These are phyloP conservation scores for Phylloporus arenicola DNA, from an alignment of 768 basidiomycete species.

Conservation along the genomic window DNA sequence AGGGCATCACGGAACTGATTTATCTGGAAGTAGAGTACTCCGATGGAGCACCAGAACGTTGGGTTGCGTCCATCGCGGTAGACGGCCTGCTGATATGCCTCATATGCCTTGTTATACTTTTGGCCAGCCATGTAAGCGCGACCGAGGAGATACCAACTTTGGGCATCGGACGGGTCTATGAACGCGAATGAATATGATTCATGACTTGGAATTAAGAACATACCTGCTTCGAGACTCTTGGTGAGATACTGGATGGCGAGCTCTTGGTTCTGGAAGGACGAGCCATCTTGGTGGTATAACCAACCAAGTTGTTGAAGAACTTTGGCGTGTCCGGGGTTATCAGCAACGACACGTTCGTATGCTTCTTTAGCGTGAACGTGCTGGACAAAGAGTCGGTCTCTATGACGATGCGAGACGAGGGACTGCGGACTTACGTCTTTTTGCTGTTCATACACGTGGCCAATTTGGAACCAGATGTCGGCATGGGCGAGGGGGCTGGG, in stretches of 20 bases:
- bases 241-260: constrained; percentile 90
- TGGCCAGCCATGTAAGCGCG: constrained; percentile 98
- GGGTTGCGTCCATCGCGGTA: constrained; percentile 99
- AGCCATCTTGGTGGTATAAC: constrained; percentile 94
- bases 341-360: constrained; percentile 89
- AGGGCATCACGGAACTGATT: constrained; percentile 99
- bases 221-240: constrained; percentile 91
- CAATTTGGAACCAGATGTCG: constrained; percentile 99
- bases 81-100: constrained; percentile 98
- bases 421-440: constrained; percentile 64
- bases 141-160: constrained; percentile 98
- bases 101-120: constrained; percentile 99
- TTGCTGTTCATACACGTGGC: constrained; percentile 96
- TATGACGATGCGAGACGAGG: constrained; percentile 5
- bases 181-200: not conserved
- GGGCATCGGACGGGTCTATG: constrained; percentile 90
- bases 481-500: constrained; percentile 93
- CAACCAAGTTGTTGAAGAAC: constrained; percentile 97
- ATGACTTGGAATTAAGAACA: constrained; percentile 22
- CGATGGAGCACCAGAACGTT: constrained; percentile 99
- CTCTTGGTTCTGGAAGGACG: constrained; percentile 94
- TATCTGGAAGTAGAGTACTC: constrained; percentile 98
- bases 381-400: constrained; percentile 37
- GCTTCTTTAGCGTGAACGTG: constrained; percentile 88
- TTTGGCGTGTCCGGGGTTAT: constrained; percentile 93